Conservation (phyloP, 2,329 filamentous ascomycete species). For the Annulohypoxylon truncatum region DNA sequence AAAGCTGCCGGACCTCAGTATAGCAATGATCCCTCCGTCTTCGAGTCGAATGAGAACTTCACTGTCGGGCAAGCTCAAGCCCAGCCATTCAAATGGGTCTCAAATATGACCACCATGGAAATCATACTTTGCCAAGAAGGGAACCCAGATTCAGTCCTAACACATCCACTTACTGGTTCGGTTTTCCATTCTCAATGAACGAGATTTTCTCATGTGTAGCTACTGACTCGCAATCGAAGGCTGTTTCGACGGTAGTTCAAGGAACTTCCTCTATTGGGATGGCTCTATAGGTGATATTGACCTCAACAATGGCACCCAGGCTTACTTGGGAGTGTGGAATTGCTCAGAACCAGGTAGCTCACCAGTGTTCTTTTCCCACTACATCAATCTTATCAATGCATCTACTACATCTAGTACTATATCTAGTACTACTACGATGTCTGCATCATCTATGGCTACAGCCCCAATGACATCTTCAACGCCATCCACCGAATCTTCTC, state of each 20-base stretch:
- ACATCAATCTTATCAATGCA: conserved; percentile 32
- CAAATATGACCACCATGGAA: conserved; percentile 27
- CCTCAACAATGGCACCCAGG: conserved; percentile 30
- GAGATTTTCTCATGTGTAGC: not conserved
- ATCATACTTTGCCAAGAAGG: conserved; percentile 25
- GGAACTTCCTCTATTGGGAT: conserved; percentile 33
- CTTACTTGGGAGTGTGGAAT: conserved; percentile 30
- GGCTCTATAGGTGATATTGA: conserved; percentile 31
- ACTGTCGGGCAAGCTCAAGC: conserved; percentile 16
- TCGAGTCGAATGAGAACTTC: conserved; percentile 26
- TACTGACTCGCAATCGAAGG: conserved; percentile 16
- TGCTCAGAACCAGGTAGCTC: conserved; percentile 19
- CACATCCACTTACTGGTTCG: conserved; percentile 21
- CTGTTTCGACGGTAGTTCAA: conserved; percentile 10
- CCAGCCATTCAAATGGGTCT: conserved; percentile 35
- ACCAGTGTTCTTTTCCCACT: conserved; percentile 37
- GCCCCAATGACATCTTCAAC: not conserved
- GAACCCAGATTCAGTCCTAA: conserved; percentile 5
- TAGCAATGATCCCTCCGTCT: conserved; percentile 28
- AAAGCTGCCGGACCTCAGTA: conserved; percentile 25
- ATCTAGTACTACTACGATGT: not conserved
- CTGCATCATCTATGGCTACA: not conserved
- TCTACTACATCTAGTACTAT: not conserved
- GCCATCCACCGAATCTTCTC: not conserved
- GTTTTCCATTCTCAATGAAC: not conserved